Base-by-base conservation (phyloP, 805 yeast genomes). In the Kazachstania psychrophila region DNA sequence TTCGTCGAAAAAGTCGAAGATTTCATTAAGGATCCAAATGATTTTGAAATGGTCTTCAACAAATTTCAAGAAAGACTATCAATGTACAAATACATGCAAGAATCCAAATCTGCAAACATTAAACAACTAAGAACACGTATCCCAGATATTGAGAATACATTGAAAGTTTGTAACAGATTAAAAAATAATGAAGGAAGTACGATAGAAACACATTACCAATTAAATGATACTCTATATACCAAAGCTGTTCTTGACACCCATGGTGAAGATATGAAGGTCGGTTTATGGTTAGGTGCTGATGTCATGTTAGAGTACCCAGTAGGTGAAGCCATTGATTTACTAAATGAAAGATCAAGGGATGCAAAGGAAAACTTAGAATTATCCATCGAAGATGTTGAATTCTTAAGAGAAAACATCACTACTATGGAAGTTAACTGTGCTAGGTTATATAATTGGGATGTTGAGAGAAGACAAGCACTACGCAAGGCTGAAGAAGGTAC, bases 391-490 rank as follows among this genome's bases (percentile, higher is more conserved):
- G 98, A 92, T 60, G 70, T 88, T 43, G 95, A 86, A 52, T 92
- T 77, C 53, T 65, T 92, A 48, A 73, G 95, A 48, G 94, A 88
- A 46, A 87, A 87, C 54, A 88, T 89, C 44, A 92, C 98, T 12
- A 89, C 96, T 3, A 85, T 92, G 88, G 97, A 92, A 60, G 98
- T 92, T 35, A 92, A 92, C 56, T 86, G 95, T 13, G 96, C 98
- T 1, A 72, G 98, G 46, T 69, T 83, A 55, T 84, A 83, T 56
- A 84, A 84, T 51, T 83, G 89, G 88, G 94, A 82, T 54, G 89
- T 84, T 8, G 83, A 79, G 52, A 71, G 84, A 61, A 73, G 88
- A 58, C 65, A 65, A 42, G 59, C 55, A 29, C 31, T 58, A 25
- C 61, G 79, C 65, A 60, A 64, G 48, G 52, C 62, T 34, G 67